Conservation (phyloP, 129 eudicot genomes). For the Kitagawia praeruptora region DNA sequence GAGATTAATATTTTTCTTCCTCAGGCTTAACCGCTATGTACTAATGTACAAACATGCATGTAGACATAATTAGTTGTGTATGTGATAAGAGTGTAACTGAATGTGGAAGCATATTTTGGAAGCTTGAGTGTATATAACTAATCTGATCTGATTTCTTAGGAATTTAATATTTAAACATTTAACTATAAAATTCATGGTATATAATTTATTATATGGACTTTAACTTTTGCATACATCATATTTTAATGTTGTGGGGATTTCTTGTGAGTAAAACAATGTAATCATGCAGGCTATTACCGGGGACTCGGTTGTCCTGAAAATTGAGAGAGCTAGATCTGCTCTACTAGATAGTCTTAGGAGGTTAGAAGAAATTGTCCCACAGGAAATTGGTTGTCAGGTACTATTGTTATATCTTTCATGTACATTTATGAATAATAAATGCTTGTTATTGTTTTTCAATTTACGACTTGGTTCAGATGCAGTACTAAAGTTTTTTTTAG, state of each 20-base stretch:
- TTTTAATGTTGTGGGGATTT: not conserved
- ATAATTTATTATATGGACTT: not conserved
- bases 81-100: too few species aligned
- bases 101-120: too few species aligned
- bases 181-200: not conserved
- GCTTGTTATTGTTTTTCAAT: not conserved
- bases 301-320: conserved; percentile 73
- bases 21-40: too few species aligned
- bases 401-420: not conserved
- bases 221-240: not conserved
- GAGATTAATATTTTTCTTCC: too few species aligned
- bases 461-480: not conserved
- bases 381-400: conserved; percentile 84
- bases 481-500: not conserved
- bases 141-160: too few species aligned
- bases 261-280: not conserved
- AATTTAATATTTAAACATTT: too few species aligned
- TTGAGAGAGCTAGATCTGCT: conserved; percentile 81
- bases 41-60: too few species aligned
- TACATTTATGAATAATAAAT: not conserved
- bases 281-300: conserved; percentile 87
- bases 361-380: conserved; percentile 92
- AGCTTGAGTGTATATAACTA: too few species aligned
- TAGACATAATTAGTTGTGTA: too few species aligned
- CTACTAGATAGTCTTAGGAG: conserved; percentile 72